A percentile compares a stretch with the other conserved stretches of the same genome.
These are phyloP conservation scores for Rhizopus stolonifer DNA, from an alignment of 371 early-diverging fungal genomes.

Conservation along the genomic window DNA sequence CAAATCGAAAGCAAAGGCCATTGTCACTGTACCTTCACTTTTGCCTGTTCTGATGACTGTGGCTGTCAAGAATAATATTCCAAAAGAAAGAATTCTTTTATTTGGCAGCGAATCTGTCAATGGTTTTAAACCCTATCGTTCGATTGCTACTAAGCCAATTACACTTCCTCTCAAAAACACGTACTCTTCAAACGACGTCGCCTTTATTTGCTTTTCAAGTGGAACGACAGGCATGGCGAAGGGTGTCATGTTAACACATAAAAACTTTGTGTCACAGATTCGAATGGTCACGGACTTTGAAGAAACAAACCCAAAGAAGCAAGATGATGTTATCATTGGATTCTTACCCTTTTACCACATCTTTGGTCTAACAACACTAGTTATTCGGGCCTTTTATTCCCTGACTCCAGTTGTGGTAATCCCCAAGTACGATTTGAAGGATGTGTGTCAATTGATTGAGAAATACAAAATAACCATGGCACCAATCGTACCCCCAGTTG, in stretches of 20 bases:
- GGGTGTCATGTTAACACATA: conserved; percentile 48
- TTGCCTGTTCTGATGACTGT: conserved; percentile 17
- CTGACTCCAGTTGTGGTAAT: conserved; percentile 54
- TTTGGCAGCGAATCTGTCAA: conserved; percentile 20
- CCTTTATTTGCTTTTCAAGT: conserved; percentile 85
- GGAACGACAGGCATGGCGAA: conserved; percentile 84
- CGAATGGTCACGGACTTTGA: conserved; percentile 16
- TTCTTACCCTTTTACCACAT: conserved; percentile 84
- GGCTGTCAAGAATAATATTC: conserved; percentile 13
- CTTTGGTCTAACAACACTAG: conserved; percentile 61
- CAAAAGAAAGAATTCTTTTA: conserved; percentile 17
- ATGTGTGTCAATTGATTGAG: conserved; percentile 61
- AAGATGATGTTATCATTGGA: conserved; percentile 57
- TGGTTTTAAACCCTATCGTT: conserved; percentile 4
- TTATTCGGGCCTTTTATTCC: conserved; percentile 34
- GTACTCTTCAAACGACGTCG: conserved; percentile 63
- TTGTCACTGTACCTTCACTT: conserved; percentile 24
- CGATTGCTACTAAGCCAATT: neutral
- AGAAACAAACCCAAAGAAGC: conserved; percentile 24
- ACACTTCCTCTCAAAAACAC: conserved; percentile 43
- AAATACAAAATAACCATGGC: conserved; percentile 69
- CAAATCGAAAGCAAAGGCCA: conserved; percentile 12
- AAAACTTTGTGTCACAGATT: conserved; percentile 39
- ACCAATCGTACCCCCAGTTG: conserved; percentile 81
- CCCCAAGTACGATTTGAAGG: conserved; percentile 62